Evolutionary conservation across 2,329 filamentous ascomycete species (phyloP).

Genomic region (Camptophora hylomeconis): DNA sequence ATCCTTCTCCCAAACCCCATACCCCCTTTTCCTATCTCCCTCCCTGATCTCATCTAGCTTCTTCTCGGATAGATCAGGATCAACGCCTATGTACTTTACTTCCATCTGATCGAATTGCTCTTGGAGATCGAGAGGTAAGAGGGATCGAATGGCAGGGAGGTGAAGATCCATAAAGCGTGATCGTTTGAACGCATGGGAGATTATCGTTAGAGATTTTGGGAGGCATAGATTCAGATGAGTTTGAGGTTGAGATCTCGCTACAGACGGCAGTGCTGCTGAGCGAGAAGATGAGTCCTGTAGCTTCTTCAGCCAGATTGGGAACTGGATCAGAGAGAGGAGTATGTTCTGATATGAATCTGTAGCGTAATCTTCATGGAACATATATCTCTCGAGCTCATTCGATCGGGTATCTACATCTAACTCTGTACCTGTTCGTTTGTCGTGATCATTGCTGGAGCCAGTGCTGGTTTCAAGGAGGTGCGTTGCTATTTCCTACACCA

Average conservation of each 20-base stretch:
- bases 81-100: conserved; percentile 47
- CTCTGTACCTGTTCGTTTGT: no score
- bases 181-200: conserved; percentile 59
- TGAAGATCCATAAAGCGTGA: conserved; percentile 51
- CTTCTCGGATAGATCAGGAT: conserved; percentile 39
- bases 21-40: conserved; percentile 19
- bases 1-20: conserved; percentile 27
- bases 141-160: conserved; percentile 49
- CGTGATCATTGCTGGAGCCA: no score
- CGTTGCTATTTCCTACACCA: no score
- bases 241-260: no score
- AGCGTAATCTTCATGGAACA: conserved; percentile 55
- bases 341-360: conserved; percentile 81
- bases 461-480: no score
- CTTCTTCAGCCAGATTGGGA: conserved; percentile 19
- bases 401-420: no score
- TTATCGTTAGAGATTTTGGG: conserved; percentile 37
- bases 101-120: not conserved
- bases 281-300: not conserved
- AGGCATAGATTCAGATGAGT: not conserved
- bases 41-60: conserved; percentile 16
- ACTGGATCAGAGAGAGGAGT: conserved; percentile 57
- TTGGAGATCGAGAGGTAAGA: no score
- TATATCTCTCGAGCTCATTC: conserved; percentile 23
- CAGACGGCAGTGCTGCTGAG: no score